Percentiles rank a stretch among this genome's conserved stretches.
Evolutionary conservation across 2,329 filamentous ascomycete genomes (phyloP).

Genomic region (Trichoderma koningiopsis): DNA sequence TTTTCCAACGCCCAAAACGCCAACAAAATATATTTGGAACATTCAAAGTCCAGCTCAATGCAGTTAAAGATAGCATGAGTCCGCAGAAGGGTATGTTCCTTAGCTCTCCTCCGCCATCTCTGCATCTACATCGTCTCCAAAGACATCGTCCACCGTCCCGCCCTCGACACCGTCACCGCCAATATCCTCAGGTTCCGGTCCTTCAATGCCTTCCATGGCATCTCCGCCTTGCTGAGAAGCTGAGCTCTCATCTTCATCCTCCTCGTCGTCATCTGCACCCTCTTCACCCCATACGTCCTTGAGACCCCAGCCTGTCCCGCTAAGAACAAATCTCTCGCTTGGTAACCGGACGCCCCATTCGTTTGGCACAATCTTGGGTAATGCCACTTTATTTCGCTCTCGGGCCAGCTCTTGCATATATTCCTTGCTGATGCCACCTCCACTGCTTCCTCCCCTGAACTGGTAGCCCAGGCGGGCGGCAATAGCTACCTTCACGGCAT

Average conservation of each 20-base stretch:
- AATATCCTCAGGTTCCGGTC: slow-evolving; percentile 45
- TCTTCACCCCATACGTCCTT: slow-evolving; percentile 60
- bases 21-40: not conserved
- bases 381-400: slow-evolving; percentile 66
- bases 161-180: slow-evolving; percentile 52
- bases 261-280: slow-evolving; percentile 45
- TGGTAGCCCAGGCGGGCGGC: slow-evolving; percentile 68
- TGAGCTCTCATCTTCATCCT: slow-evolving; percentile 43
- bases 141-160: slow-evolving; percentile 57
- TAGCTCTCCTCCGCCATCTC: slow-evolving; percentile 54
- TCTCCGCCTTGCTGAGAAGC: slow-evolving; percentile 45
- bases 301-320: slow-evolving; percentile 65
- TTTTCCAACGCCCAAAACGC: slow-evolving; percentile 25
- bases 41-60: not conserved
- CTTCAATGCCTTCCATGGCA: slow-evolving; percentile 53
- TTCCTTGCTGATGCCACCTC: slow-evolving; percentile 66
- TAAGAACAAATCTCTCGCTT: slow-evolving; percentile 68
- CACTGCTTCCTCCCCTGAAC: slow-evolving; percentile 60
- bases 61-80: not conserved
- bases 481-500: slow-evolving; percentile 73
- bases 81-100: not conserved
- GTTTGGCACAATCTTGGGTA: slow-evolving; percentile 64
- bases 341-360: slow-evolving; percentile 70
- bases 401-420: slow-evolving; percentile 75
- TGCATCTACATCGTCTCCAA: slow-evolving; percentile 57